Evolutionary conservation across 176 grass and related monocot genomes (phyloP).

Genomic region (Calamus simplicifolius): DNA sequence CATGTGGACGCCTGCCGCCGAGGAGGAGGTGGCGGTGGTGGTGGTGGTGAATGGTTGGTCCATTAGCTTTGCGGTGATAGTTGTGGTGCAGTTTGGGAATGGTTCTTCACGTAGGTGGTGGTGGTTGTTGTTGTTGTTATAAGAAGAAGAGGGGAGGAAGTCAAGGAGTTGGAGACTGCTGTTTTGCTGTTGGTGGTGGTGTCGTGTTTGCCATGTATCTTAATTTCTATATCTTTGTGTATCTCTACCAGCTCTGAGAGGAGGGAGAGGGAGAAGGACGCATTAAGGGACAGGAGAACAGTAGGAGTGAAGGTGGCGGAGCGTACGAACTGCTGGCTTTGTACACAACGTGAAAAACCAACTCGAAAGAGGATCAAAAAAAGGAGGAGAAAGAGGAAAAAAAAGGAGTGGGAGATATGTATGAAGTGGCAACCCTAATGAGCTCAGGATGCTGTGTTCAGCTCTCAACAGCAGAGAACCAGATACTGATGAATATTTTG

Average conservation of each 20-base stretch:
- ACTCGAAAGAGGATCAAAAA: no score
- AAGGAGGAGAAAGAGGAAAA: no score
- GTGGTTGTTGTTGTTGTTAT: not conserved
- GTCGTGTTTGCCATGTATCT: constrained; percentile 13
- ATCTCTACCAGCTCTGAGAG: no score
- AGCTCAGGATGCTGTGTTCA: no score
- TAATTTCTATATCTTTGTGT: not conserved
- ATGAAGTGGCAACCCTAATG: no score
- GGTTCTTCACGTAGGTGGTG: constrained; percentile 13
- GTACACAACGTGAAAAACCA: no score
- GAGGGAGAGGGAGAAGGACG: constrained; percentile 9
- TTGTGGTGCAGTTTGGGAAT: not conserved
- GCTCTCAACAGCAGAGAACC: no score
- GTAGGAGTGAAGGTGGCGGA: not conserved
- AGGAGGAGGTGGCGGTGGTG: constrained; percentile 1
- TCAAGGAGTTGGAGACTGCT: no score
- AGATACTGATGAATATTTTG: no score
- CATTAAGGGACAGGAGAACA: constrained; percentile 21
- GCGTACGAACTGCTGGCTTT: no score
- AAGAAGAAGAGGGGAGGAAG: not conserved
- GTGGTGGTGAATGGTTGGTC: constrained; percentile 8
- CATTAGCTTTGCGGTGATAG: no score
- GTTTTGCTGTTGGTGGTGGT: not conserved
- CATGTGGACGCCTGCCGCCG: constrained; percentile 15
- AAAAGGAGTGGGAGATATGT: no score